Evolutionary conservation across 306 rosid genomes (phyloP).

Genomic region (Lathyrus oleraceus): DNA sequence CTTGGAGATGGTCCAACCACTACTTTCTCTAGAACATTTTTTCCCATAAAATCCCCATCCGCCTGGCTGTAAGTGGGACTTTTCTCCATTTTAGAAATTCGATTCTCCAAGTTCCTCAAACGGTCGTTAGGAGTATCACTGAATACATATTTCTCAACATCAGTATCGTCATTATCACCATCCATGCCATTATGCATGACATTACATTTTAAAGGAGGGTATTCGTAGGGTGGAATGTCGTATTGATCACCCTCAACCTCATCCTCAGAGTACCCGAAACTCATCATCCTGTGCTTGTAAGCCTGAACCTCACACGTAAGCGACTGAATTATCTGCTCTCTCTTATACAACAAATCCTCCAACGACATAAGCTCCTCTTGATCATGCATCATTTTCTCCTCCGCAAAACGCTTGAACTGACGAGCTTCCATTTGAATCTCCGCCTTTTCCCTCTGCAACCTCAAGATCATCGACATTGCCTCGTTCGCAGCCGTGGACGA

Average conservation of each 20-base stretch:
- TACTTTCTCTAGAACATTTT: constrained; percentile 70
- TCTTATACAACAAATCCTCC: constrained; percentile 89
- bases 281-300: constrained; percentile 90
- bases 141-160: constrained; percentile 85
- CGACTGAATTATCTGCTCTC: constrained; percentile 86
- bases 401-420: constrained; percentile 83
- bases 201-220: constrained; percentile 87
- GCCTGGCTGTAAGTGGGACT: constrained; percentile 57
- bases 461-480: constrained; percentile 98
- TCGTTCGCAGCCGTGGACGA: constrained; percentile 90
- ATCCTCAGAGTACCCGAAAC: constrained; percentile 72
- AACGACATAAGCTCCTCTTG: constrained; percentile 70
- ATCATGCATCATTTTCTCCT: constrained; percentile 93
- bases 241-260: constrained; percentile 66
- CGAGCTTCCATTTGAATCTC: constrained; percentile 96
- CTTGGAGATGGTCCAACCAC: constrained; percentile 83
- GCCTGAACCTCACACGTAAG: constrained; percentile 93
- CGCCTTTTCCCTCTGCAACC: constrained; percentile 99
- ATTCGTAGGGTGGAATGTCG: constrained; percentile 64
- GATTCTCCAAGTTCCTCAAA: constrained; percentile 69
- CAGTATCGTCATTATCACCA: constrained; percentile 58
- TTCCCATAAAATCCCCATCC: constrained; percentile 69
- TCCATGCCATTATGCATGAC: constrained; percentile 49
- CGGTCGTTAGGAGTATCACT: constrained; percentile 82
- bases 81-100: constrained; percentile 83